These are phyloP conservation scores for Lachnellula arida DNA, from an alignment of 2,329 filamentous ascomycete species.

Conservation along the genomic window DNA sequence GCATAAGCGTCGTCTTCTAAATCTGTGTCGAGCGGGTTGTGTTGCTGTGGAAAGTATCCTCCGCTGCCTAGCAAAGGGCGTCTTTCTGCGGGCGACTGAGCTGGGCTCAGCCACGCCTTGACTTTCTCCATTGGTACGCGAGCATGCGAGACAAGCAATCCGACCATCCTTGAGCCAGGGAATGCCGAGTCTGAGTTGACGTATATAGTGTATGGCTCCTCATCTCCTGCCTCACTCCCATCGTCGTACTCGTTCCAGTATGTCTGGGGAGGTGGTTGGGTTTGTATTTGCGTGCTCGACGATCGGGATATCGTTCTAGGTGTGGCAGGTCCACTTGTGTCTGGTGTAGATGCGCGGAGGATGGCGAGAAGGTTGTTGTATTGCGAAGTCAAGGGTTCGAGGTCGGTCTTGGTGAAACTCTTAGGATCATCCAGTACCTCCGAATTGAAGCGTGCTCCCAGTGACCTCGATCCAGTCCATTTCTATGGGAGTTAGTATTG, in stretches of 20 bases:
- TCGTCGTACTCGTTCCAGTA: conserved; percentile 91
- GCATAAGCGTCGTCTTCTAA: conserved; percentile 48
- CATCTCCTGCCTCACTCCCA: conserved; percentile 60
- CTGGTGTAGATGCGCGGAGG: conserved; percentile 39
- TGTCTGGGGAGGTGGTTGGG: conserved; percentile 12
- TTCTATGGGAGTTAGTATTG: conserved; percentile 44
- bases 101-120: conserved; percentile 44
- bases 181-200: conserved; percentile 56
- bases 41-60: conserved; percentile 18
- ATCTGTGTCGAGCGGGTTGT: conserved; percentile 35
- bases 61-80: conserved; percentile 26
- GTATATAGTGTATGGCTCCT: conserved; percentile 67
- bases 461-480: conserved; percentile 70
- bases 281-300: conserved; percentile 14
- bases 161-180: conserved; percentile 48
- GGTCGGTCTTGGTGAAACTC: conserved; percentile 67
- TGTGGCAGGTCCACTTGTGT: conserved; percentile 21
- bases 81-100: conserved; percentile 23
- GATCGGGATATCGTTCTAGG: conserved; percentile 17
- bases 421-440: conserved; percentile 61
- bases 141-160: conserved; percentile 45
- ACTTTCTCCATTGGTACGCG: conserved; percentile 46
- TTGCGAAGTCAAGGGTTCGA: conserved; percentile 47
- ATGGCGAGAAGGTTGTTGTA: conserved; percentile 46
- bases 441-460: conserved; percentile 62